Base-by-base conservation (phyloP, 2,329 filamentous ascomycete genomes). In the Fusarium sp. region DNA sequence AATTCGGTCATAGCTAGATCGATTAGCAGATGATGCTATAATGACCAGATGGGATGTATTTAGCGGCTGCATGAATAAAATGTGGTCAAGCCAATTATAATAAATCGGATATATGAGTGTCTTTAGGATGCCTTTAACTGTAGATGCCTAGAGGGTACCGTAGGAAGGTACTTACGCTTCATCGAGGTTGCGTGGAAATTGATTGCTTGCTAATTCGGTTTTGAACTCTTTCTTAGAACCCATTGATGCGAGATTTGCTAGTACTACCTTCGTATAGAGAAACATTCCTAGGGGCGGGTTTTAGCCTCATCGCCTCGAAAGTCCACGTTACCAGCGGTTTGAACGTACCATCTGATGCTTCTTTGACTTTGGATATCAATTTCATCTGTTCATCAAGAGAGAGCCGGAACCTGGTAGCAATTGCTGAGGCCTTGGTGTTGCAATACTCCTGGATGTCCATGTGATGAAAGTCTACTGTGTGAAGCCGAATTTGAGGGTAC, bases 291-390 rank as follows among this genome's bases (percentile, higher is more conserved):
- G n/a, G n/a, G n/a, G n/a, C n/a, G n/a, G n/a, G n/a, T n/a, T n/a
- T n/a, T n/a, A n/a, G n/a, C n/a, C n/a, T n/a, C n/a, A n/a, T n/a
- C n/a, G n/a, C n/a, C n/a, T n/a, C n/a, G n/a, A n/a, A n/a, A n/a
- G n/a, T n/a, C n/a, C n/a, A n/a, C n/a, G n/a, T n/a, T n/a, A n/a
- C n/a, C n/a, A n/a, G n/a, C n/a, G n/a, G n/a, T n/a, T n/a, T n/a
- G n/a, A n/a, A n/a, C n/a, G n/a, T n/a, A n/a, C 16, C 31, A 0
- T 18, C 10, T 10, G 58, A 62, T 7, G 30, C 7, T 1, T 0
- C 0, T 0, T 11, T 0, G 9, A 62, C 3, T 0, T 9, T 59
- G 0, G 0, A 1, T 2, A n/a, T 2, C 11, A 62, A 1, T 7
- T 0, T 6, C 0, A 1, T 8, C 10, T 51, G 31, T n/a, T 65